Evolutionary conservation across 164 flowering plant species (phyloP), one percentile per base, ranked within the genome.

Genomic region (Euptelea pleiosperma): DNA sequence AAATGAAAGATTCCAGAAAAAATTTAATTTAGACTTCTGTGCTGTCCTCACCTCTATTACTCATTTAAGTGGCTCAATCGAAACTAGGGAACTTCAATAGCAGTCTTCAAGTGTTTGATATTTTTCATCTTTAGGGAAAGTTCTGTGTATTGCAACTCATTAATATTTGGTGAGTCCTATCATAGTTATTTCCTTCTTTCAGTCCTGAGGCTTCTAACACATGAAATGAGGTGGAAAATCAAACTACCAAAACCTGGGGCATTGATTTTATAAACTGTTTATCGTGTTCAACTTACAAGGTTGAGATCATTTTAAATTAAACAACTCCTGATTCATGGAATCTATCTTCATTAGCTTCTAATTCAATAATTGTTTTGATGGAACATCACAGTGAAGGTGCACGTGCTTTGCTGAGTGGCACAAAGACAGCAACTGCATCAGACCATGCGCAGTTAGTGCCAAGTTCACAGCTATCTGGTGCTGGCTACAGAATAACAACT

Each of bases 311-410:
- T n/a, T 22, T 21, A 19, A 58, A n/a, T 4, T 14, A 33, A 58
- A 45, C 30, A 30, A 14, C 22, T 31, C 30, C 11, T 33, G 51
- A 45, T 39, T 8, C 15, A 34, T n/a, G 31, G 28, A 31, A 44
- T 45, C 15, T 30, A 11, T 6, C 28, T 40, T 25, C 57, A 11
- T 60, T 66, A 11, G 28, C 7, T 41, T 44, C n/a, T 43, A 46
- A 65, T 35, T 33, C 42, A 16, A 52, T 6, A 28, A 50, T 26
- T 49, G 24, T 18, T 60, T 55, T 28, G 22, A 54, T 21, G 31
- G 24, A 43, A 18, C 31, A 12, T 39, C 42, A 11, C 63, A 79
- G 76, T 75, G 66, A 33, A 43, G 78, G 75, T 62, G 82, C 75
- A 64, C 56, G 6, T 64, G 29, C 65, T 60, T 67, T 79, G 73